Conservation (phyloP, 306 rosid species). For the Vigna hirtella region DNA sequence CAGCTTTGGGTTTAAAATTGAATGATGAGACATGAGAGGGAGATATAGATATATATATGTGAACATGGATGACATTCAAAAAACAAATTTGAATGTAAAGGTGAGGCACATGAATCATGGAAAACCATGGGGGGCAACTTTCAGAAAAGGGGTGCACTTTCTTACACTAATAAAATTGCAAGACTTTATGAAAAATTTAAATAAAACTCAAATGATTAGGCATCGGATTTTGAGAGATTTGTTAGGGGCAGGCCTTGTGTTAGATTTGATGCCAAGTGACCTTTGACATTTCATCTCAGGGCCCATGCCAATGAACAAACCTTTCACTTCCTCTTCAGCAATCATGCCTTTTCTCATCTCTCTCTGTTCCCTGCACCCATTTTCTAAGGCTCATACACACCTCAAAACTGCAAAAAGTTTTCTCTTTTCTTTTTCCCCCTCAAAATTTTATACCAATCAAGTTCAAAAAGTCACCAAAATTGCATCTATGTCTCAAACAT, state of each 20-base stretch:
- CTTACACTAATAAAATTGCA: conserved; percentile 36
- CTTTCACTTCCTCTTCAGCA: conserved; percentile 59
- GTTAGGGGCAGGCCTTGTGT: conserved; percentile 49
- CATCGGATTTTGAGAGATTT: conserved; percentile 75
- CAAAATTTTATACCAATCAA: no score
- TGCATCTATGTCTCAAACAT: no score
- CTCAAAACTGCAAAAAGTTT: conserved; percentile 39
- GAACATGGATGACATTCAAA: conserved; percentile 41
- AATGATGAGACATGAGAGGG: conserved; percentile 57
- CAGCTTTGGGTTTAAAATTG: conserved; percentile 57
- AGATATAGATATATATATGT: not conserved
- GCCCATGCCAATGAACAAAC: conserved; percentile 66
- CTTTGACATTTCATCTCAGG: conserved; percentile 58
- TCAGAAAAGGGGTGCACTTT: conserved; percentile 42
- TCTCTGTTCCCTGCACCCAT: conserved; percentile 24
- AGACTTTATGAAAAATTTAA: conserved; percentile 36
- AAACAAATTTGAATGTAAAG: conserved; percentile 39
- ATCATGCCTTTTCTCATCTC: conserved; percentile 58
- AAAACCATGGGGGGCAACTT: conserved; percentile 48
- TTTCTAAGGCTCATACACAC: conserved; percentile 49
- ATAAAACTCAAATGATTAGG: conserved; percentile 61
- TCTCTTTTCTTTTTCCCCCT: not conserved
- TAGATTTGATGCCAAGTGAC: conserved; percentile 40
- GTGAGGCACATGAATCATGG: conserved; percentile 36
- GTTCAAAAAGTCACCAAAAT: no score